phyloP scores from a whole-genome alignment of 257 asterid species.

The Solanum neorickii region DNA sequence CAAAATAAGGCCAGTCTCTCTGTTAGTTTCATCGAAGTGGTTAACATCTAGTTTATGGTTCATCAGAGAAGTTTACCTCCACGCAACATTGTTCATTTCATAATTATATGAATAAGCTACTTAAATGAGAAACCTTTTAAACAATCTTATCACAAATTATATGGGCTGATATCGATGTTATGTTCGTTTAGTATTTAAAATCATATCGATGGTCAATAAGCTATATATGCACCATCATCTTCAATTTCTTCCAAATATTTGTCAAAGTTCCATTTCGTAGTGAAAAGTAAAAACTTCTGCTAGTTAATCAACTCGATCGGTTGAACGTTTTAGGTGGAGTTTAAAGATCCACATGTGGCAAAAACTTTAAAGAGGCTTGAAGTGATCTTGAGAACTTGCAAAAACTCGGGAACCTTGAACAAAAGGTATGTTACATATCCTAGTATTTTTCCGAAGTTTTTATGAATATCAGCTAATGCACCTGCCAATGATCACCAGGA shows the following conservation, averaged over 20 bases:
- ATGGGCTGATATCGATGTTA: not conserved
- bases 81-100: not conserved
- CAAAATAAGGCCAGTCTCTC: not conserved
- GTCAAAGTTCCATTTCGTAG: not conserved
- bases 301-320: not conserved
- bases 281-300: not conserved
- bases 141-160: not conserved
- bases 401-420: slow-evolving; percentile 58
- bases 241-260: not conserved
- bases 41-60: not conserved
- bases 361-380: slow-evolving; percentile 58
- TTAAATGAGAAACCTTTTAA: not conserved
- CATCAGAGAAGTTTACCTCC: not conserved
- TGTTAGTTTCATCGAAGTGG: not conserved
- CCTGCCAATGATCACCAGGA: slow-evolving; percentile 32
- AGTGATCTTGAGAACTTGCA: slow-evolving; percentile 58
- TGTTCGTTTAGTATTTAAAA: not conserved
- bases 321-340: slow-evolving; percentile 38
- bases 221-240: not conserved
- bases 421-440: slow-evolving; percentile 16
- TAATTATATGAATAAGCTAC: not conserved
- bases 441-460: not conserved
- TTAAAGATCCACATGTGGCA: slow-evolving; percentile 65
- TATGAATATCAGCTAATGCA: not conserved
- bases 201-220: not conserved